These are phyloP conservation scores for Triticum urartu DNA, from an alignment of 176 grass and related monocot species.

Conservation along the genomic window DNA sequence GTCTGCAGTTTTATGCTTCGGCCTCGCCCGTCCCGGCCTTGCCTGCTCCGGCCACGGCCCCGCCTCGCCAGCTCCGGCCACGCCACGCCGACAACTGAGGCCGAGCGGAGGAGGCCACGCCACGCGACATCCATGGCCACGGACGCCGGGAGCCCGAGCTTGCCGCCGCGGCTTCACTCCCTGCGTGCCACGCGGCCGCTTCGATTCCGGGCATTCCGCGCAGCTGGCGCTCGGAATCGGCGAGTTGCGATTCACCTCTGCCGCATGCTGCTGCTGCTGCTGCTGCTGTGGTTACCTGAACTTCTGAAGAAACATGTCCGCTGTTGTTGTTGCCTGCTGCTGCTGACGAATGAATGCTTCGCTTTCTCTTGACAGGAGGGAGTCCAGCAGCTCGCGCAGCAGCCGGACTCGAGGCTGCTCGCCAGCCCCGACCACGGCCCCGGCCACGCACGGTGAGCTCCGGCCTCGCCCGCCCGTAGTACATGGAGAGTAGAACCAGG, in stretches of 20 bases:
- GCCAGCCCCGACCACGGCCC: too few species aligned
- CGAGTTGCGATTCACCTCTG: neutral
- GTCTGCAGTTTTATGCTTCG: too few species aligned
- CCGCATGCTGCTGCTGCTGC: neutral
- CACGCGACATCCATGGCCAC: neutral
- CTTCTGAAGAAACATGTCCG: too few species aligned
- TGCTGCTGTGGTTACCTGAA: too few species aligned
- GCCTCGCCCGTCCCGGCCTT: too few species aligned
- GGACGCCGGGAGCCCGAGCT: neutral
- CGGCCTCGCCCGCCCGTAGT: too few species aligned
- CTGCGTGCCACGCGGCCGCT: neutral
- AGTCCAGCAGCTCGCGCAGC: neutral
- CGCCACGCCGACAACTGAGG: neutral
- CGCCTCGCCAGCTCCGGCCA: too few species aligned
- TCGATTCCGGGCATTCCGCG: neutral
- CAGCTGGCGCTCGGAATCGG: neutral
- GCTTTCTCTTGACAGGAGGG: neutral
- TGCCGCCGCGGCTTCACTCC: neutral
- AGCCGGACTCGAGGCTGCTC: slow-evolving; percentile 27
- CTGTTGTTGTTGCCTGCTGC: neutral
- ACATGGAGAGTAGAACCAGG: too few species aligned
- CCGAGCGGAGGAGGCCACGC: neutral
- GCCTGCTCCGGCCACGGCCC: too few species aligned
- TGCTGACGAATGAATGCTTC: slow-evolving; percentile 40
- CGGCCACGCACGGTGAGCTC: too few species aligned